Conservation (phyloP, 305 asterid genomes). For the Coffea humblotiana region DNA sequence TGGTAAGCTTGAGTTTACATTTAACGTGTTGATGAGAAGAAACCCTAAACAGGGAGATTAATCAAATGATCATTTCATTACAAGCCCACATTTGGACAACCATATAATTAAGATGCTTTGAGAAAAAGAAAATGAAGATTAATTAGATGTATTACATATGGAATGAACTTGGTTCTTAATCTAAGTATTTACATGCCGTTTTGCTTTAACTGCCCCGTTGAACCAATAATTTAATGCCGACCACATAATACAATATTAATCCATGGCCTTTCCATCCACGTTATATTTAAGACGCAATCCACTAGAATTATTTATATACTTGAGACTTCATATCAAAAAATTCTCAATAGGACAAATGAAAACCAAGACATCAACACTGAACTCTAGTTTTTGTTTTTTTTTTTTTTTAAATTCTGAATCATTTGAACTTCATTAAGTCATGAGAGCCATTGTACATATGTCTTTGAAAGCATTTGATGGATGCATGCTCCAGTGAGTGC, state of each 20-base stretch:
- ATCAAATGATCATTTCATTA: background rate
- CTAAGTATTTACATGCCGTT: background rate
- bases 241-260: background rate
- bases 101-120: background rate
- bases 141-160: background rate
- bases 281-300: background rate
- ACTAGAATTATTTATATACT: background rate
- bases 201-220: background rate
- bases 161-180: background rate
- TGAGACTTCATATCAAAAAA: background rate
- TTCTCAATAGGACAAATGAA: no score
- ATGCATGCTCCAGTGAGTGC: background rate
- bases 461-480: no score
- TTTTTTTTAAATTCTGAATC: no score
- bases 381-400: background rate
- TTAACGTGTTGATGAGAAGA: background rate
- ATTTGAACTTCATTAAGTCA: no score
- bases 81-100: background rate
- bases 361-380: no score
- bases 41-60: background rate
- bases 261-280: background rate
- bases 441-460: no score
- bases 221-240: constrained; percentile 3
- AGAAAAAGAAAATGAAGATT: background rate
- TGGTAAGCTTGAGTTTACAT: no score